Evolutionary conservation across 495 filamentous ascomycete species (phyloP).

Genomic region (Aspergillus cavernicola): DNA sequence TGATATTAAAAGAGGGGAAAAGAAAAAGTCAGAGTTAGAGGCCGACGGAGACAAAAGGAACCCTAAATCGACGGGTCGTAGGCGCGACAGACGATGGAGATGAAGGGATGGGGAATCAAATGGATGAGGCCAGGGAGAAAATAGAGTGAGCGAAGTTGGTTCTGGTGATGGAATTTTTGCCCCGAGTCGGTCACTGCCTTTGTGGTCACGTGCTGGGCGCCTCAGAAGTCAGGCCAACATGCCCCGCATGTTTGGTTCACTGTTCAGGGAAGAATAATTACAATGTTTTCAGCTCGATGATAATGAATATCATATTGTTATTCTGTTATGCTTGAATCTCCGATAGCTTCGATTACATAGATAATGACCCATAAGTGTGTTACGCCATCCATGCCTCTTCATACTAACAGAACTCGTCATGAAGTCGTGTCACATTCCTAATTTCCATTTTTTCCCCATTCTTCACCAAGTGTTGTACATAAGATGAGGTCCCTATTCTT

Average conservation of each 20-base stretch:
- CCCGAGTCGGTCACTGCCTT: constrained; percentile 30
- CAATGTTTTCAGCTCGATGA: no score
- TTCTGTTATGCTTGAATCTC: not conserved
- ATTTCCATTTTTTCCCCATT: not conserved
- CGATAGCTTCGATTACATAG: not conserved
- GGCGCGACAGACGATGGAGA: constrained; percentile 22
- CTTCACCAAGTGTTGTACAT: not conserved
- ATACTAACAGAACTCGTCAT: constrained; percentile 8
- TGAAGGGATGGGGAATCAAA: constrained; percentile 22
- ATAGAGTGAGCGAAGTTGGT: constrained; percentile 23
- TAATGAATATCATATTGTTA: no score
- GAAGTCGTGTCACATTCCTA: constrained; percentile 19
- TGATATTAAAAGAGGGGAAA: constrained; percentile 18
- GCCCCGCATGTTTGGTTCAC: no score
- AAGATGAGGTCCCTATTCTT: not conserved
- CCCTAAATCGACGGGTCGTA: constrained; percentile 15
- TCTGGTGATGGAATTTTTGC: constrained; percentile 47
- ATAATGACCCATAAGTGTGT: not conserved
- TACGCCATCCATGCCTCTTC: constrained; percentile 7
- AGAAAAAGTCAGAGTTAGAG: constrained; percentile 5
- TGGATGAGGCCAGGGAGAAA: constrained; percentile 22
- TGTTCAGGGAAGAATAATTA: no score
- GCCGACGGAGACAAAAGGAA: not conserved
- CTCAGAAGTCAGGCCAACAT: constrained; percentile 25
- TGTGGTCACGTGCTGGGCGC: constrained; percentile 39